Evolutionary conservation across 2,329 filamentous ascomycete species (phyloP), one percentile per base, ranked within the genome.

Genomic region (Penicillium sp.): DNA sequence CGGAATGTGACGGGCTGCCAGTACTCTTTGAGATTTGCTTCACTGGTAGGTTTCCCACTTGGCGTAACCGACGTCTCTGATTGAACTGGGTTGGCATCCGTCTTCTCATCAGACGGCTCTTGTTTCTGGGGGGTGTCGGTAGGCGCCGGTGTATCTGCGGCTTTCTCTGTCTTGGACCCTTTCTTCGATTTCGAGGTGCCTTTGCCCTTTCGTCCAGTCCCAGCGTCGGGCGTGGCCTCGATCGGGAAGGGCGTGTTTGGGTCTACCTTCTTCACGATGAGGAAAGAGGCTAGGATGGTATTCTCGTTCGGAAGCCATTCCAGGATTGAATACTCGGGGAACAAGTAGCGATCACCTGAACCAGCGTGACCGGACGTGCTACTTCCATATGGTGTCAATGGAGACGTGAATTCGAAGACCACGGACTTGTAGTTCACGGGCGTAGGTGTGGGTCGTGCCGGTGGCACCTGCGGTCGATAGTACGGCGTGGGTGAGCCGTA

Each of bases 1-100:
- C 84, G 82, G 61, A 87, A 83, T 1, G 86, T 88, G 52, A 82
- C 74, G 14, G 81, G 80, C 65, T 82, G 79, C 68, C 81, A 82
- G 65, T 81, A 82, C 62, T 81, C 79, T 62, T 78, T 78, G 3
- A 76, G 57, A 12, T 68, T 75, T 63, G 49, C 68, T 58, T 47
- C 65, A 17, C 59, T 68, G 37, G 12, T 47, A n/a, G 61, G 39
- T 2, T 25, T 47, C n/a, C 57, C 57, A 20, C 4, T 65, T 54
- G 56, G 57, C 5, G 51, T 67, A 48, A 15, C 52, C n/a, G 67
- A 47, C 1, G 52, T 12, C 6, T 53, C 59, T n/a, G 62, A 34
- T 15, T 60, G 39, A 35, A 63, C 25, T 1, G 61, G 41, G 28
- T 65, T 61, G 28, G 50, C 51, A 35, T 62, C 58, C 1, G 57